These are phyloP conservation scores for Saksenaea oblongispora DNA, from an alignment of 371 early-diverging fungal genomes.

Conservation along the genomic window DNA sequence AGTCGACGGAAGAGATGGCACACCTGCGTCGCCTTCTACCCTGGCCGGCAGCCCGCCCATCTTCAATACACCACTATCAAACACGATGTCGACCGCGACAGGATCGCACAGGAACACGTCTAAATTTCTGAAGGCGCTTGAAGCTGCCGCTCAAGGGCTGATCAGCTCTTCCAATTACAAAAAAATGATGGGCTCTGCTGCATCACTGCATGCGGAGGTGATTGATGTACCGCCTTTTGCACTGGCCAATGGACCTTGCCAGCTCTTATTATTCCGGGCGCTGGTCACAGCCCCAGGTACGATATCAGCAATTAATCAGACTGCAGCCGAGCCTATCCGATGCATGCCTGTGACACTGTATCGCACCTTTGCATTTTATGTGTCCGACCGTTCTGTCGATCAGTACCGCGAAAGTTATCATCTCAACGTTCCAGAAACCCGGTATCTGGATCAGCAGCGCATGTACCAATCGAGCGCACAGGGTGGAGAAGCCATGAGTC, in stretches of 20 bases:
- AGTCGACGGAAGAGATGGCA: background rate
- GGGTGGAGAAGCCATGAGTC: background rate
- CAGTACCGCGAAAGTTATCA: slow-evolving; percentile 10
- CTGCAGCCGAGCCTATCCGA: slow-evolving; percentile 26
- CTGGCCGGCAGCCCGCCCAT: slow-evolving; percentile 2
- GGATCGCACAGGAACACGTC: background rate
- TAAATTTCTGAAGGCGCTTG: slow-evolving; percentile 25
- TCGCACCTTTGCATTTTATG: slow-evolving; percentile 22
- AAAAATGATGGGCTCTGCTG: slow-evolving; percentile 23
- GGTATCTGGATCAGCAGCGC: slow-evolving; percentile 17
- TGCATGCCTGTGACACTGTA: slow-evolving; percentile 39
- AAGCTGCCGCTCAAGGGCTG: slow-evolving; percentile 22
- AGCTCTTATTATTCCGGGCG: slow-evolving; percentile 38
- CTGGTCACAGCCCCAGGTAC: slow-evolving; percentile 33
- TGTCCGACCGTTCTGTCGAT: slow-evolving; percentile 26
- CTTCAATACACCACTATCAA: background rate
- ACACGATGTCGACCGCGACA: background rate
- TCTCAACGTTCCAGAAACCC: slow-evolving; percentile 17
- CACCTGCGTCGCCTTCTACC: slow-evolving; percentile 3
- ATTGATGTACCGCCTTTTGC: slow-evolving; percentile 42
- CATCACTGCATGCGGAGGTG: slow-evolving; percentile 30
- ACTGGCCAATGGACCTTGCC: slow-evolving; percentile 32
- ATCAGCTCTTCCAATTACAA: slow-evolving; percentile 24
- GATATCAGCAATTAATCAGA: slow-evolving; percentile 36
- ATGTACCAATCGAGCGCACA: slow-evolving; percentile 18